These are phyloP conservation scores for Lactifluus hygrophoroides DNA, from an alignment of 768 basidiomycete genomes.

Conservation along the genomic window DNA sequence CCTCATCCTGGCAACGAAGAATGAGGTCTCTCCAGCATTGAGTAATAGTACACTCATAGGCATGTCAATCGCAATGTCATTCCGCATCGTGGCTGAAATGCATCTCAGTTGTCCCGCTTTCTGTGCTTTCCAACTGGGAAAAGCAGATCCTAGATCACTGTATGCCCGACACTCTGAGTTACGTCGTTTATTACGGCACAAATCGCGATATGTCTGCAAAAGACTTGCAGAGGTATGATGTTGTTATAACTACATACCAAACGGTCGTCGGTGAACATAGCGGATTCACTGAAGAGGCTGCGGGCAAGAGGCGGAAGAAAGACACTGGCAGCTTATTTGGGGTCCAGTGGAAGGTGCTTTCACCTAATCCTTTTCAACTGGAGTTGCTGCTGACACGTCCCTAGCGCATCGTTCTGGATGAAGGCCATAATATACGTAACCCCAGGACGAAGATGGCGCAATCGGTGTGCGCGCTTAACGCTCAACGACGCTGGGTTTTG, in stretches of 20 bases:
- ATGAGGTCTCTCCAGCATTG: conserved; percentile 46
- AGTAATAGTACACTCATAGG: conserved; percentile 75
- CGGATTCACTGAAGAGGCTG: conserved; percentile 23
- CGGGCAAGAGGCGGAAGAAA: conserved; percentile 57
- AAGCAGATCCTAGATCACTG: conserved; percentile 76
- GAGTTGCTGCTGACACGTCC: not conserved
- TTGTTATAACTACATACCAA: conserved; percentile 82
- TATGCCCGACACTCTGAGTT: conserved; percentile 39
- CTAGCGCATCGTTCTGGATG: conserved; percentile 76
- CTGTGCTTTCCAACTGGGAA: conserved; percentile 83
- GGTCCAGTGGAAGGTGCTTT: conserved; percentile 71
- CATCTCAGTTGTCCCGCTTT: conserved; percentile 66
- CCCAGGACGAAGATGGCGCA: conserved; percentile 77
- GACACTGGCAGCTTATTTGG: conserved; percentile 49
- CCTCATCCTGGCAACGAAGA: conserved; percentile 68
- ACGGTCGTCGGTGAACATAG: conserved; percentile 52
- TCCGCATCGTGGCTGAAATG: not conserved
- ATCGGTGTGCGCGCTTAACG: conserved; percentile 52
- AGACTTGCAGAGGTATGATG: conserved; percentile 58
- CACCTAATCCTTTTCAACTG: too few species aligned
- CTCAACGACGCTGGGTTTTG: conserved; percentile 71
- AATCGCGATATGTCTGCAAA: conserved; percentile 50
- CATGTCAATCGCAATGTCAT: conserved; percentile 26
- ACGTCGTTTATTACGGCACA: conserved; percentile 64
- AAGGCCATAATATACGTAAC: conserved; percentile 85